Evolutionary conservation across 441 rosid genomes (phyloP).

Genomic region (Flueggea neowawraea): DNA sequence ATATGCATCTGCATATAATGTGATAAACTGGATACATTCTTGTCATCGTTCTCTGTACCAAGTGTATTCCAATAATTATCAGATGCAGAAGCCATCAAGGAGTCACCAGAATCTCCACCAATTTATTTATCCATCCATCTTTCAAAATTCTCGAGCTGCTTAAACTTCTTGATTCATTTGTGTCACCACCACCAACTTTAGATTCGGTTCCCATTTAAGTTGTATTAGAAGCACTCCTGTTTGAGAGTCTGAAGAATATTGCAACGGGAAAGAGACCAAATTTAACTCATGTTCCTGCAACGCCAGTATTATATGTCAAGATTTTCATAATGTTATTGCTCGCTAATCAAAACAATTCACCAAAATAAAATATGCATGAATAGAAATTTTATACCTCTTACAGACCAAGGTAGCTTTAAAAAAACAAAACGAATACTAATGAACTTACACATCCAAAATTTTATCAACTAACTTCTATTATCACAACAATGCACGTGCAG

Average conservation of each 20-base stretch:
- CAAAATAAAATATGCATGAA: too few species aligned
- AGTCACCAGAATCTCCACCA: conserved; percentile 54
- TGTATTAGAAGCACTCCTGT: conserved; percentile 19
- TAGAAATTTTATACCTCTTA: too few species aligned
- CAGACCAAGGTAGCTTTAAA: too few species aligned
- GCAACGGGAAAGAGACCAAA: too few species aligned
- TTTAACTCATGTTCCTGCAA: too few species aligned
- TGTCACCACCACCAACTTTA: conserved; percentile 11
- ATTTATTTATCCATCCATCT: conserved; percentile 71
- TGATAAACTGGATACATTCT: conserved; percentile 63
- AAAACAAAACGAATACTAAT: too few species aligned
- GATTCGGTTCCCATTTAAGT: conserved; percentile 6
- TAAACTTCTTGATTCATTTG: conserved; percentile 34
- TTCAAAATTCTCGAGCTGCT: conserved; percentile 63
- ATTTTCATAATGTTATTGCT: too few species aligned
- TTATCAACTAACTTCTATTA: too few species aligned
- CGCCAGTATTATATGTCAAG: too few species aligned
- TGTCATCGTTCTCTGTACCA: conserved; percentile 39
- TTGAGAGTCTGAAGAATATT: conserved; percentile 17
- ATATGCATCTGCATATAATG: conserved; percentile 52
- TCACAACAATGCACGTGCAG: too few species aligned
- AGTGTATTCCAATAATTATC: conserved; percentile 54
- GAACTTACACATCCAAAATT: too few species aligned
- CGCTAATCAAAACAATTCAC: too few species aligned
- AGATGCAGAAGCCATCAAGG: conserved; percentile 65